Percentiles rank a stretch among this genome's conserved stretches.
phyloP scores from a whole-genome alignment of 2,329 filamentous ascomycete species.

The Hypoxylon sp. region DNA sequence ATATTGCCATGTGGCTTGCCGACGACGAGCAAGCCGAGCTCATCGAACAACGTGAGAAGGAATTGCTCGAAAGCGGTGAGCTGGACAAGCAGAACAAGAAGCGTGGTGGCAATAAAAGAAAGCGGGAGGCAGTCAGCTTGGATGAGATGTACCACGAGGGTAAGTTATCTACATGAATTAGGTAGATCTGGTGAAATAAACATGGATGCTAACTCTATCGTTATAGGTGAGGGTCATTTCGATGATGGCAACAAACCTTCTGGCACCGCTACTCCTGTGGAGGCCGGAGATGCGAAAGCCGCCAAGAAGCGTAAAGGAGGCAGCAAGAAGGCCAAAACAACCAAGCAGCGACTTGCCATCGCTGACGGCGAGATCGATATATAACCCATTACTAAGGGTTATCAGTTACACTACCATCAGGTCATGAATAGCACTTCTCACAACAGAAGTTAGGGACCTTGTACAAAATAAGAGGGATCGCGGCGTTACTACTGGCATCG shows the following conservation, averaged over 20 bases:
- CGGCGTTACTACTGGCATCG: constrained; percentile 38
- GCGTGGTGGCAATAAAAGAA: constrained; percentile 70
- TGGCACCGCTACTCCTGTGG: constrained; percentile 86
- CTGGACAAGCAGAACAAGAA: constrained; percentile 73
- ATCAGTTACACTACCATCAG: constrained; percentile 1
- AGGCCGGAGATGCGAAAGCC: constrained; percentile 65
- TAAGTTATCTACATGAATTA: constrained; percentile 65
- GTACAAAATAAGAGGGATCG: constrained; percentile 41
- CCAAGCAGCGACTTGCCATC: constrained; percentile 77
- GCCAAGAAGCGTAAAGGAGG: constrained; percentile 70
- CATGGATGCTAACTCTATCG: constrained; percentile 53
- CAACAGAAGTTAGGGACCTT: constrained; percentile 22
- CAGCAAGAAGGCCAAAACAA: constrained; percentile 77
- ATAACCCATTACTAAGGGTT: constrained; percentile 33
- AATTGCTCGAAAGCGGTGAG: constrained; percentile 81
- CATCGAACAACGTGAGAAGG: constrained; percentile 92
- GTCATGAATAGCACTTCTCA: constrained; percentile 13
- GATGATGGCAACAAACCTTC: constrained; percentile 89
- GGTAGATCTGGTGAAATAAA: constrained; percentile 1
- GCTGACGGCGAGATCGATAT: constrained; percentile 71
- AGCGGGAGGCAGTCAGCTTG: constrained; percentile 75
- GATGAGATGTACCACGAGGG: constrained; percentile 99
- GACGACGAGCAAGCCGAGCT: constrained; percentile 96
- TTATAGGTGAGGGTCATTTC: constrained; percentile 92
- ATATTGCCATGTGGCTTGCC: constrained; percentile 98